Evolutionary conservation across 75 land plant species (phyloP), one percentile per base, ranked within the genome.

Genomic region (Picea glauca): DNA sequence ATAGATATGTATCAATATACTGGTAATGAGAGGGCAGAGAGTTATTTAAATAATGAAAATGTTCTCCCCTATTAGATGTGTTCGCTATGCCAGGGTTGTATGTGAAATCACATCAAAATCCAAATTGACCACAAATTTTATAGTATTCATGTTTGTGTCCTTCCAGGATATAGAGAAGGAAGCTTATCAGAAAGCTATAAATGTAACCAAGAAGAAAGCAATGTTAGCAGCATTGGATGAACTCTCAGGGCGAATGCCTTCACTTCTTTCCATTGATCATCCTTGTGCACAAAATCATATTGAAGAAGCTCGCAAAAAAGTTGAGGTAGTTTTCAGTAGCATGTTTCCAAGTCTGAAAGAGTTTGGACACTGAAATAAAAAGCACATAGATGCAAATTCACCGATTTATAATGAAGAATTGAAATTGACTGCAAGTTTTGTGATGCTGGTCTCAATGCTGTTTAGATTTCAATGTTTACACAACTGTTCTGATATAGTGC

Each of bases 241-340:
- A 77, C 91, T 97, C 58, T 81, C 79, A 35, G 98, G 88, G 38
- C 80, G 89, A n/a, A 93, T 97, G 98, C 93, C 98, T 57, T 86
- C 98, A 5, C 90, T 97, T 72, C 92, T 97, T 54, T 86, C 94
- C 58, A 90, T 97, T 85, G 99, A 97, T 78, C 98, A 97, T 86
- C 87, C 95, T 20, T 97, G 98, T 80, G 99, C 99, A 0, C 86
- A 84, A 66, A 91, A 66, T 78, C 89, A 91, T 75, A 91, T 97
- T 75, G 78, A 77, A 61, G 96, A 93, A 63, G 88, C 96, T 21
- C 83, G 87, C 21, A 83, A 60, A 59, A 75, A 80, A 20, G 87
- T 97, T 20, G 98, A 97, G 93, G 99, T 96, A 77, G 58, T 50
- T 56, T 13, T 13, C 74, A 40, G 20, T 76, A 58, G 7, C 56